phyloP scores from a whole-genome alignment of 768 basidiomycete genomes.

The Crucibulum laeve region DNA sequence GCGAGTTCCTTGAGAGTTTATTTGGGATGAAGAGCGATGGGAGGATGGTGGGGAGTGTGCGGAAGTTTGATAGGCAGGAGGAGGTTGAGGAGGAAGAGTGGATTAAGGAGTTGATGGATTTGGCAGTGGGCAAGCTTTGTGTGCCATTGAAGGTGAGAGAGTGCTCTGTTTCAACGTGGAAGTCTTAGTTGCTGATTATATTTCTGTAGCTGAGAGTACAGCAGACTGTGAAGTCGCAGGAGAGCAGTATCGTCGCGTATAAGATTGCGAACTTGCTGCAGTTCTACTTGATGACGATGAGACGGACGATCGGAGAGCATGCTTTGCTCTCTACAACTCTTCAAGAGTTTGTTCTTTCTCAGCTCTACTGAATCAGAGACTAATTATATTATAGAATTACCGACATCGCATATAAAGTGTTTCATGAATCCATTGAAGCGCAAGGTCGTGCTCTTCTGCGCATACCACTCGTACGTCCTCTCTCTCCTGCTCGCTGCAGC shows the following conservation, averaged over 20 bases:
- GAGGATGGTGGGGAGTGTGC: slow-evolving; percentile 74
- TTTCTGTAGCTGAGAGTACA: slow-evolving; percentile 71
- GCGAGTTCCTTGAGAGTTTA: slow-evolving; percentile 86
- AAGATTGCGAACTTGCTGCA: slow-evolving; percentile 93
- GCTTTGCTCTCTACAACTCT: slow-evolving; percentile 75
- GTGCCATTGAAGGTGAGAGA: slow-evolving; percentile 76
- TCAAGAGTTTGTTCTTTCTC: slow-evolving; percentile 56
- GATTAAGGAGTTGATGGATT: slow-evolving; percentile 78
- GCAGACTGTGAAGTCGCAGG: slow-evolving; percentile 90
- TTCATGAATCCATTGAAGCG: slow-evolving; percentile 83
- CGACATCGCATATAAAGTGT: slow-evolving; percentile 74
- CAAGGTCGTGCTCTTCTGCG: slow-evolving; percentile 68
- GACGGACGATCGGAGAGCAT: slow-evolving; percentile 82
- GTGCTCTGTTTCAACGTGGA: neutral
- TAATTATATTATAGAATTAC: slow-evolving; percentile 58
- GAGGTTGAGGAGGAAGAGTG: slow-evolving; percentile 64
- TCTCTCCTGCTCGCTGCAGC: neutral
- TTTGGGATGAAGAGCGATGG: slow-evolving; percentile 66
- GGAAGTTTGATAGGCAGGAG: slow-evolving; percentile 41
- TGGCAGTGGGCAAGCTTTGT: slow-evolving; percentile 77
- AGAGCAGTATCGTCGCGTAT: slow-evolving; percentile 88
- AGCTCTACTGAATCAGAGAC: neutral
- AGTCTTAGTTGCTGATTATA: slow-evolving; percentile 5
- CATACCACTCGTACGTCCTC: slow-evolving; percentile 44
- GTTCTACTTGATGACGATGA: slow-evolving; percentile 93